Percentiles rank a stretch among this genome's conserved stretches.
These are phyloP conservation scores for Isochrysis galbana DNA, from an alignment of 78 protist species.

Conservation along the genomic window DNA sequence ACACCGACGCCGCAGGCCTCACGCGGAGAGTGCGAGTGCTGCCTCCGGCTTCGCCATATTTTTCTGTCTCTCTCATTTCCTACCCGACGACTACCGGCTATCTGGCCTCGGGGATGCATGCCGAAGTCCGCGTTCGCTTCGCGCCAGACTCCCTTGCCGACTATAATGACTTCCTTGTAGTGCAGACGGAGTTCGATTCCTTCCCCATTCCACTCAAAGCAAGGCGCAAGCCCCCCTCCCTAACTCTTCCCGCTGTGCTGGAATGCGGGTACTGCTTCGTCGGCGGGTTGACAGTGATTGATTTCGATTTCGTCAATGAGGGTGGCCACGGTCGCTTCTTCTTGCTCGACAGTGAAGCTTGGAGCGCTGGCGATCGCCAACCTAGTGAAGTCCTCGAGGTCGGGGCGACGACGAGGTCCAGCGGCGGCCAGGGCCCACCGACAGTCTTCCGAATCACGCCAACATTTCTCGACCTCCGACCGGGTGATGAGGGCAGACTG, in stretches of 20 bases:
- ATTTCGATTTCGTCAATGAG: background rate
- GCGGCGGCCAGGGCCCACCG: too few species aligned
- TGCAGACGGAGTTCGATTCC: slow-evolving; percentile 5
- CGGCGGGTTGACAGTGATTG: background rate
- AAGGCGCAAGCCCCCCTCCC: background rate
- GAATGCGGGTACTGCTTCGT: background rate
- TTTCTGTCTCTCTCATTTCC: background rate
- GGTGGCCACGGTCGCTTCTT: background rate
- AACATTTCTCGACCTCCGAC: background rate
- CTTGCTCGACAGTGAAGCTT: background rate
- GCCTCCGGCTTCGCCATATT: background rate
- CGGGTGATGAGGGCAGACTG: background rate
- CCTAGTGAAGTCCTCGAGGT: background rate
- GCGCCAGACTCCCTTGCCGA: slow-evolving; percentile 26
- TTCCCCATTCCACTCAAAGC: background rate
- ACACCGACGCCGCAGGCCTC: background rate
- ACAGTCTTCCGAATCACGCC: background rate
- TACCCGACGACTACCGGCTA: background rate
- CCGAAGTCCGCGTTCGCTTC: background rate
- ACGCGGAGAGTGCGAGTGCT: background rate
- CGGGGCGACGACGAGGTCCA: background rate
- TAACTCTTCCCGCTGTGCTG: background rate
- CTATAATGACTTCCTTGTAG: background rate
- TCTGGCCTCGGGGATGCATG: background rate
- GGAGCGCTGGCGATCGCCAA: background rate